phyloP scores from a whole-genome alignment of 805 yeast species.

The Ogataea dorogensis region DNA sequence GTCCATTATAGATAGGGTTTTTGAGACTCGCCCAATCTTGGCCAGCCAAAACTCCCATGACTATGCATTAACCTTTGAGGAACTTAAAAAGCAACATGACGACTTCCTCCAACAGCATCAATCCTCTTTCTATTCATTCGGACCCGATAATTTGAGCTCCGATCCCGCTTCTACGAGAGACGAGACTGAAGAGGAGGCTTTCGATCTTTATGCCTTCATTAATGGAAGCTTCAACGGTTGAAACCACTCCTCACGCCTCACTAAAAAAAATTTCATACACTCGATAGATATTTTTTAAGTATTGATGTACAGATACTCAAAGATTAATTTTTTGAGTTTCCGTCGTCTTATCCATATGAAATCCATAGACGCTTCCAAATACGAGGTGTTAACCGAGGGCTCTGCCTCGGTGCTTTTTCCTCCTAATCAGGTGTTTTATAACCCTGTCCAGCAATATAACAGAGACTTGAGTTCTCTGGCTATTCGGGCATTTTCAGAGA shows the following conservation, averaged over 20 bases:
- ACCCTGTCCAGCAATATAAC: conserved; percentile 95
- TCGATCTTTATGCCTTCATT: conserved; percentile 22
- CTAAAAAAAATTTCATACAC: conserved; percentile 1
- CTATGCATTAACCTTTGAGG: conserved; percentile 15
- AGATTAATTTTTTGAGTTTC: neutral
- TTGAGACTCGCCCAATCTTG: conserved; percentile 5
- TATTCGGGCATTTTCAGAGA: conserved; percentile 80
- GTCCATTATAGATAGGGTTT: conserved; percentile 15
- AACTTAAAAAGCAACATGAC: conserved; percentile 24
- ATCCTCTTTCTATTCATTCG: conserved; percentile 18
- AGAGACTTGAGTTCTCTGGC: conserved; percentile 85
- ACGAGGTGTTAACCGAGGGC: conserved; percentile 61
- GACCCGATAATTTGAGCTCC: no score
- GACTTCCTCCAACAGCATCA: conserved; percentile 19
- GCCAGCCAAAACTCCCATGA: conserved; percentile 2
- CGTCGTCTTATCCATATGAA: conserved; percentile 9
- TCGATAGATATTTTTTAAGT: neutral
- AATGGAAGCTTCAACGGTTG: conserved; percentile 11
- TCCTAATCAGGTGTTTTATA: conserved; percentile 86
- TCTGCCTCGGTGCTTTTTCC: conserved; percentile 80
- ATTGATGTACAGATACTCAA: conserved; percentile 8
- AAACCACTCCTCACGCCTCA: conserved; percentile 11
- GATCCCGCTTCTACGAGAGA: no score
- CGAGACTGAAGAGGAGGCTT: conserved; percentile 12
- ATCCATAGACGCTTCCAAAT: conserved; percentile 20